A percentile compares a stretch with the other conserved stretches of the same genome.
phyloP scores from a whole-genome alignment of 139 green algal genomes.

The Penium margaritaceum region DNA sequence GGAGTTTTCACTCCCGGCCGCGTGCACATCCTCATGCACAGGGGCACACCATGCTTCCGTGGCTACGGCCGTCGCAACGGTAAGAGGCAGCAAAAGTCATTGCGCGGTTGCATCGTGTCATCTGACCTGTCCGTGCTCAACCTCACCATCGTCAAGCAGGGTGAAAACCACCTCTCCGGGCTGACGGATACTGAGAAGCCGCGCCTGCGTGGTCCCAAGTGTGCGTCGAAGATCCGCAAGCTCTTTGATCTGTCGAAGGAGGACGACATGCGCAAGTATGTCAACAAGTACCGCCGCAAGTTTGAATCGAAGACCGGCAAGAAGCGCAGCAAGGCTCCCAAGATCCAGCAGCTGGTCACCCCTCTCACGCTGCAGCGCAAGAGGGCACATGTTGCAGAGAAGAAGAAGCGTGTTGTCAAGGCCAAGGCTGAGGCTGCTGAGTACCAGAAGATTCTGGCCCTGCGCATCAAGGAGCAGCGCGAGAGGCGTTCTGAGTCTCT shows the following conservation, averaged over 20 bases:
- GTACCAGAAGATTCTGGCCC: conserved; percentile 92
- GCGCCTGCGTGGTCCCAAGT: conserved; percentile 90
- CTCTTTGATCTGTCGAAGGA: conserved; percentile 97
- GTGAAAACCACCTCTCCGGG: conserved; percentile 69
- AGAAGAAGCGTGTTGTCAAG: conserved; percentile 68
- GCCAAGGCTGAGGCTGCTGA: conserved; percentile 74
- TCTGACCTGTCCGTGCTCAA: conserved; percentile 91
- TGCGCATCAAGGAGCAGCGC: conserved; percentile 83
- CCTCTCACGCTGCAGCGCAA: conserved; percentile 84
- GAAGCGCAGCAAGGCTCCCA: conserved; percentile 83
- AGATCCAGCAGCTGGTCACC: conserved; percentile 89
- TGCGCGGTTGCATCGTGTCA: conserved; percentile 92
- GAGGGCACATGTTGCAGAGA: conserved; percentile 62
- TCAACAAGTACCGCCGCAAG: conserved; percentile 86
- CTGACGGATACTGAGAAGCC: conserved; percentile 95
- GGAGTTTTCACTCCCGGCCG: conserved; percentile 85
- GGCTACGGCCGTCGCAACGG: conserved; percentile 83
- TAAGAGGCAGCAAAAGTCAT: conserved; percentile 89
- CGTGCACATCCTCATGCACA: conserved; percentile 84
- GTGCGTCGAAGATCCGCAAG: conserved; percentile 94
- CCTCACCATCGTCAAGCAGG: conserved; percentile 95
- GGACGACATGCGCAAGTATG: conserved; percentile 94
- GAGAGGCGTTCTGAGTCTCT: conserved; percentile 88
- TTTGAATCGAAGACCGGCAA: conserved; percentile 78
- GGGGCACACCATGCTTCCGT: conserved; percentile 71